Evolutionary conservation across 2,329 filamentous ascomycete species (phyloP), one percentile per base, ranked within the genome.

Genomic region (Calonectria fujianensis): DNA sequence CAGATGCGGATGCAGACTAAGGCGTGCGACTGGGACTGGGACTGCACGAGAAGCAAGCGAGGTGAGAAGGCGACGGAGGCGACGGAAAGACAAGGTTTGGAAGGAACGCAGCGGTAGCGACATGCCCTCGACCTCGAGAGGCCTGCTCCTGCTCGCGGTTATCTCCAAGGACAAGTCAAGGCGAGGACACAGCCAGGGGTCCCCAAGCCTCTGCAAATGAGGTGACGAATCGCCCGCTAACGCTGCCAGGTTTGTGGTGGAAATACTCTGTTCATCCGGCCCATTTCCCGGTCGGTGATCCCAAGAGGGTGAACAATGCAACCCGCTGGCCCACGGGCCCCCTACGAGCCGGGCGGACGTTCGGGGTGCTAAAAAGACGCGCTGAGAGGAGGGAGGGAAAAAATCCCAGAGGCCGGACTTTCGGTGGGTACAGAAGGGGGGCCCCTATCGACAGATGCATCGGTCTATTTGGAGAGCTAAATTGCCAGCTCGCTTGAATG

Each of bases 191-290:
- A 16, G 39, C 41, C 61, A 65, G 61, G 61, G 61, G 61, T 48
- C 20, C 61, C 61, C 61, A 48, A 48, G 13, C 9, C 39, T 65
- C 24, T 65, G 61, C 39, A 65, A 65, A 65, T 65, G 61, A 65
- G 61, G 61, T 65, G 61, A 65, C 61, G 61, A 65, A 50, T 65
- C 61, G 27, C 61, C 61, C 61, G 41, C 61, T 18, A 41, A 39
- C 35, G 57, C 57, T 63, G 57, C 57, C 57, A 63, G 61, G 61
- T 35, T 35, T n/a, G 61, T 35, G 61, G 61, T 65, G 61, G 61
- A 50, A 65, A 65, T 50, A 50, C 41, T 48, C 29, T 45, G 61
- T 32, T 27, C 45, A 24, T 48, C 61, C 61, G 29, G 41, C 29
- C 61, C 41, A 32, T 65, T 65, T 48, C 61, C 61, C 61, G 61